Evolutionary conservation across 345 rosid species (phyloP), one percentile per base, ranked within the genome.

Genomic region (Erodium maritimum): DNA sequence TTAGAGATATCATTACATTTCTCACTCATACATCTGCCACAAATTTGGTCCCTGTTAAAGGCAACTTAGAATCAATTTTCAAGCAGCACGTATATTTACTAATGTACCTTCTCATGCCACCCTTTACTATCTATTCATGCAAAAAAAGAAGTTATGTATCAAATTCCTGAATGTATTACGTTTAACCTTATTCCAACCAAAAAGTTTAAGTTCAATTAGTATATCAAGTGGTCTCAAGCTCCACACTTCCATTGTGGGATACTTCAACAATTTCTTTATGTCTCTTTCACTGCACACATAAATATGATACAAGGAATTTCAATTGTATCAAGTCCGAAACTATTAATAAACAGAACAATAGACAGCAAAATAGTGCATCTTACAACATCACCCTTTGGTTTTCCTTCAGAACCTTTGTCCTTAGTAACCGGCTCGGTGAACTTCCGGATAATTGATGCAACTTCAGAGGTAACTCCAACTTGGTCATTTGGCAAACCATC

Each of bases 391-490:
- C 64, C 68, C 61, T 69, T 42, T 54, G 70, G 22, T 19, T 71
- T 75, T 58, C 78, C 94, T 66, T 75, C 80, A 50, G 59, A 68
- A 52, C 73, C 72, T 66, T 77, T 88, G 56, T 79, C 75, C 70
- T 72, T 73, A 66, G 69, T 67, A 74, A 71, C 67, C 66, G 88
- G 91, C 63, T 83, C 80, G 29, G 95, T 89, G 69, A 81, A 79
- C 67, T 86, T 81, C 77, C 94, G 80, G 65, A 89, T 80, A 55
- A 85, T 80, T 22, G 99, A 83, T 72, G 96, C 96, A 72, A 83
- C 78, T 75, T 93, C 95, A 54, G 86, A 81, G 68, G 73, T 67
- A 24, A 81, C 70, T 51, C 95, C 99, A 71, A 76, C 81, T 75
- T 79, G 99, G 59, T 93, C 91, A 64, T 74, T 80, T 62, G 72